Base-by-base conservation (phyloP, 768 basidiomycete species). In the Suillus decipiens region DNA sequence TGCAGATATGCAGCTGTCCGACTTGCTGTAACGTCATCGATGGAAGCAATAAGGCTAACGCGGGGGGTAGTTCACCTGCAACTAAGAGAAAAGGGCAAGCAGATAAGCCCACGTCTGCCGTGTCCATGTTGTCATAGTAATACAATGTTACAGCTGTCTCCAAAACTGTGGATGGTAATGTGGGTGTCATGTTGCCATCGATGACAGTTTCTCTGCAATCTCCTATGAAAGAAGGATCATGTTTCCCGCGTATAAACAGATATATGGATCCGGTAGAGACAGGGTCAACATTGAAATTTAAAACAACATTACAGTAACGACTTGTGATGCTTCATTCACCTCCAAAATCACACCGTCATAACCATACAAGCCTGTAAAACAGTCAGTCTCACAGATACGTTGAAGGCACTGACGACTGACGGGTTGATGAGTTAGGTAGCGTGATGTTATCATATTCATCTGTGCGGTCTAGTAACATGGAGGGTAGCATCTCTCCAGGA, bases 341-440 rank as follows among this genome's bases (percentile, higher is more conserved):
- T 95, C 93, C 34, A 93, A 74, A 57, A 93, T 86, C 48, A 92
- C 84, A 28, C 93, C 92, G 63, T 93, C 88, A 69, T 91, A 93
- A 36, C 92, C 92, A 63, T 90, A 79, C 22, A 93, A 67, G 61
- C 67, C 66, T 72, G 24, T 61, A 48, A 56, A 45, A 42, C 54
- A 56, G n/a, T 17, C 10, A n/a, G 22, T n/a, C n/a, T 54, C n/a
- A 48, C 42, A 24, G 17, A 1, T 17, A 41, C 17, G 24, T 17
- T 37, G 57, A 56, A 41, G 60, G 56, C 11, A 56, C 33, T 57
- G 4, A 41, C 14, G 17, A 76, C 90, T 78, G 73, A 92, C 92
- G 78, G 19, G 89, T 90, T 12, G 84, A 83, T 15, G 89, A 77
- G 68, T 84, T 86, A 11, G 88, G 89, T 24, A 92, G 73, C 7